Evolutionary conservation across 1,284 basidiomycete species (phyloP), one percentile per base, ranked within the genome.

Genomic region (Phenoliferia sp.): DNA sequence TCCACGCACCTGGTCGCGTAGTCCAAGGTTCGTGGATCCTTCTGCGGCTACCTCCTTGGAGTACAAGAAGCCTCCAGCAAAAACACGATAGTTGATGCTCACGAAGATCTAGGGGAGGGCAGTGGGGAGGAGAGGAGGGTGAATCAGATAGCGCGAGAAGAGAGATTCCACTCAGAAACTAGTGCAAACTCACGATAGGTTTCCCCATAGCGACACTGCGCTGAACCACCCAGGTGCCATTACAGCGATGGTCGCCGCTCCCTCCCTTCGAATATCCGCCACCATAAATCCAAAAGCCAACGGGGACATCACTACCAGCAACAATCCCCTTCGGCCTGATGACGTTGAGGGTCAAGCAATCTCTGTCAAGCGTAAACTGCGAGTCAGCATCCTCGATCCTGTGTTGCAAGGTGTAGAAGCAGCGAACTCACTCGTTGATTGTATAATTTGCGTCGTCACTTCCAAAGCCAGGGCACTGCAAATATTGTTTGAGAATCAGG

Each of bases 1-100:
- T 4, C 4, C 15, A 56, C 28, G 15, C 15, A 59, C 57, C n/a
- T 59, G 85, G 74, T 89, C 88, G 80, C 66, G 34, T 4, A 48
- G 48, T 1, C 65, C 34, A 3, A 36, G 57, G 54, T 33, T 35
- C 1, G 44, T 33, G 28, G 26, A 35, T 19, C 54, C 54, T 7
- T 34, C 36, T 2, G 12, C 39, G 5, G 61, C 55, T 9, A 84
- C 80, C 33, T 31, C 22, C 33, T 6, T 9, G 6, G 22, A 16
- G 16, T 59, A 28, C 12, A 56, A 31, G 54, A 56, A 29, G 26
- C 26, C n/a, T 10, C 7, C 7, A 7, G 29, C n/a, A 6, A 31
- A 12, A 3, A 35, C 19, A 2, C 17, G 9, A 12, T 34, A 59
- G 26, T 80, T 79, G 67, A 79, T 72, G 63, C 71, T 58, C 73